Percentiles rank a stretch among this genome's conserved stretches.
Conservation (phyloP, 371 early-diverging fungal species). For the Conidiobolus incongruus region DNA sequence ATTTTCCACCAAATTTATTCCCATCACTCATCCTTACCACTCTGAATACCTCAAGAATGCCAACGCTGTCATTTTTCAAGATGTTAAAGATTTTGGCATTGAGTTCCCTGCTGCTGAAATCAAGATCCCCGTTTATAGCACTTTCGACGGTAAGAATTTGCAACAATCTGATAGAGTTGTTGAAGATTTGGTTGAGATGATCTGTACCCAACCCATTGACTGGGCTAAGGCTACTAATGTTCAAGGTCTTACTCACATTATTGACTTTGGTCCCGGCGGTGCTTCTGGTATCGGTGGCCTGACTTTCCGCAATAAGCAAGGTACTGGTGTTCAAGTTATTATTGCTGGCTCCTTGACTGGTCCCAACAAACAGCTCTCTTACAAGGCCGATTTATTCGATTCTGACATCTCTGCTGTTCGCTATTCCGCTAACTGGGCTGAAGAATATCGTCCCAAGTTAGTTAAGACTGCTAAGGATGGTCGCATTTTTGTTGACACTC, state of each 20-base stretch:
- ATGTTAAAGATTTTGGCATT: conserved; percentile 30
- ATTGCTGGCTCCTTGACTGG: conserved; percentile 50
- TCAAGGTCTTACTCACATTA: conserved; percentile 53
- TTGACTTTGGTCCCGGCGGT: conserved; percentile 90
- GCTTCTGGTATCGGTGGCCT: conserved; percentile 67
- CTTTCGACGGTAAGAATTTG: conserved; percentile 37
- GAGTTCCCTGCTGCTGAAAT: conserved; percentile 28
- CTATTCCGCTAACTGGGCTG: conserved; percentile 76
- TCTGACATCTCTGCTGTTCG: conserved; percentile 50
- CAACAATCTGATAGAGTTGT: conserved; percentile 17
- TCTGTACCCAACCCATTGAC: conserved; percentile 59
- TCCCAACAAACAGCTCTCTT: conserved; percentile 39
- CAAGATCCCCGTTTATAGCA: conserved; percentile 48
- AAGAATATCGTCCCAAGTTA: conserved; percentile 61
- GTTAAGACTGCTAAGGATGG: conserved; percentile 33
- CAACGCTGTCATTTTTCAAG: conserved; percentile 30
- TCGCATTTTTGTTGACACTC: conserved; percentile 68
- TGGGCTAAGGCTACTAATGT: conserved; percentile 69
- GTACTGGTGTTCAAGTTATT: conserved; percentile 77
- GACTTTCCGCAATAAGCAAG: conserved; percentile 85
- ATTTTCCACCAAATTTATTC: conserved; percentile 67
- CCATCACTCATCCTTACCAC: conserved; percentile 82
- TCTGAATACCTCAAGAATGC: conserved; percentile 40
- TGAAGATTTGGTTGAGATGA: conserved; percentile 48
- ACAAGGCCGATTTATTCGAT: conserved; percentile 69